Base-by-base conservation (phyloP, 1,139 yeast genomes). In the Blastobotrys niveus region DNA sequence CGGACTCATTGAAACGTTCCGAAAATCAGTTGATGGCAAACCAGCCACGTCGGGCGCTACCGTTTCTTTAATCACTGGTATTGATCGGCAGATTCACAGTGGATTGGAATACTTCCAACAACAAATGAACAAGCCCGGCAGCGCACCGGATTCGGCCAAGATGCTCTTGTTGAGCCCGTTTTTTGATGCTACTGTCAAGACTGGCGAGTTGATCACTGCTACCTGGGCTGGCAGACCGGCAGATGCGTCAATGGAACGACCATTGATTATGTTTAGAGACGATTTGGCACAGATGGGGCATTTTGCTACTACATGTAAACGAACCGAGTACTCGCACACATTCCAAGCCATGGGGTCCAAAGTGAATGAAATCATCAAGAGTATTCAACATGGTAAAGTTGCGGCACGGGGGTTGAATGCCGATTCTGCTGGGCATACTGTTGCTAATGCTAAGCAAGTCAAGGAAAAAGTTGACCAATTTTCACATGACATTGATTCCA, bases 181-280 rank as follows among this genome's bases (percentile, higher is more conserved):
- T 14, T 30, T 38, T 14, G 15, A 30, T 14, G 5, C 35, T 3
- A 29, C 24, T 3, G 33, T 30, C 5, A 17, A 26, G 14, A n/a
- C 29, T 31, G 35, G 32, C 5, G 41, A 38, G 29, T n/a, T 38
- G 27, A 10, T 38, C n/a, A 30, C 41, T 8, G 27, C 41, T 5
- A 38, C 41, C 3, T 38, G 41, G 41, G 12, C 35, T 31, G 35
- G 35, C 29, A n/a, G n/a, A 17, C 17, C 29, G n/a, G 24, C 30
- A 8, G 41, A 38, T 15, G 8, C 20, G 6, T 15, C 22, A n/a
- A 29, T 38, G 41, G 34, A 30, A 20, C 15, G 7, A 6, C 35
- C 34, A 8, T 30, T 38, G 3, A 17, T 21, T 5, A 19, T n/a
- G n/a, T 31, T 14, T 15, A 5, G 35, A 12, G 18, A 12, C 9